Conservation (phyloP, 2,329 filamentous ascomycete genomes). For the Exophiala sp. region DNA sequence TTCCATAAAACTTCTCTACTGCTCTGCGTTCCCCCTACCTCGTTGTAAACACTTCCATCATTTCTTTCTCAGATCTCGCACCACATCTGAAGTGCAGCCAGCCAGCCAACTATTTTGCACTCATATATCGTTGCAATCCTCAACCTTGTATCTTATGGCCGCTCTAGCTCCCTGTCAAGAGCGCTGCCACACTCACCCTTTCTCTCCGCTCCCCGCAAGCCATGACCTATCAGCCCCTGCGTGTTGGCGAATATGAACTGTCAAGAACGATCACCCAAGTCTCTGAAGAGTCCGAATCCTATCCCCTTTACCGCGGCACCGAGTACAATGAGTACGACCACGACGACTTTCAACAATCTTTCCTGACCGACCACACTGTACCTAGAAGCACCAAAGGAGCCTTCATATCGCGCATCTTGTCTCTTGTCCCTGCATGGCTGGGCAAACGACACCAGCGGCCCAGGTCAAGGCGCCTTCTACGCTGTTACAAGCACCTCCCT, state of each 20-base stretch:
- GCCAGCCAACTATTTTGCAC: neutral
- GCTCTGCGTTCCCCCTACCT: no score
- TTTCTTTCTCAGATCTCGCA: no score
- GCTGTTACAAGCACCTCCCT: slow-evolving; percentile 11
- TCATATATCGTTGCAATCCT: slow-evolving; percentile 1
- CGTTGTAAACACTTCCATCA: no score
- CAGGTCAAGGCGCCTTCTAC: slow-evolving; percentile 8
- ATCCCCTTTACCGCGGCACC: slow-evolving; percentile 6
- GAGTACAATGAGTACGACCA: slow-evolving; percentile 3
- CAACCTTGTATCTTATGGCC: slow-evolving; percentile 14
- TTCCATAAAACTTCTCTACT: no score
- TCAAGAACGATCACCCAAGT: slow-evolving; percentile 15
- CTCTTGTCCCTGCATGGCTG: slow-evolving; percentile 19
- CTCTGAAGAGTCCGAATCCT: slow-evolving; percentile 13
- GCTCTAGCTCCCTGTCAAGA: slow-evolving; percentile 4
- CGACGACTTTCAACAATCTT: slow-evolving; percentile 15
- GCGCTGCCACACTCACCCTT: slow-evolving; percentile 2
- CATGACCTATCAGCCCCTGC: slow-evolving; percentile 15
- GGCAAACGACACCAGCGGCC: slow-evolving; percentile 14
- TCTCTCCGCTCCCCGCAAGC: slow-evolving; percentile 8
- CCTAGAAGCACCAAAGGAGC: slow-evolving; percentile 4
- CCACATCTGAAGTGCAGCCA: no score
- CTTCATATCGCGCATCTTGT: slow-evolving; percentile 7
- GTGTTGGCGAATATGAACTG: slow-evolving; percentile 20
- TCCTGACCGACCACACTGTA: slow-evolving; percentile 11